Evolutionary conservation across 345 rosid genomes (phyloP), one percentile per base, ranked within the genome.

Genomic region (Turritis glabra): DNA sequence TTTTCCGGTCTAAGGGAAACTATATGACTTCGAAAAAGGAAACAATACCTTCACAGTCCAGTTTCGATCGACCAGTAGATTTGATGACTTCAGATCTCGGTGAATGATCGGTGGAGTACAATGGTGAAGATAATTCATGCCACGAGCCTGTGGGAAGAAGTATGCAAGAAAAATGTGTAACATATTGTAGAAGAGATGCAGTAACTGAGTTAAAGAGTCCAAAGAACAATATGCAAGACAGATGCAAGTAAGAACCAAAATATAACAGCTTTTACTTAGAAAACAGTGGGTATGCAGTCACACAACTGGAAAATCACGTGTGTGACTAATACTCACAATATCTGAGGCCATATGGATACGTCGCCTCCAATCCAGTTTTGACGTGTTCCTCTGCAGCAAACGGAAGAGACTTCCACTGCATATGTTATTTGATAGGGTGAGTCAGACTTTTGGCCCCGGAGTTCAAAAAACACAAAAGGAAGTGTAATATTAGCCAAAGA

Each of bases 331-430:
- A 81, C 98, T 90, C 79, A 89, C 98, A 21, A 94, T 82, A 80
- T 94, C 98, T 44, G 85, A 69, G 68, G 97, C 96, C 98, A 94
- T 88, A 76, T 84, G 91, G 37, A 84, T 74, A 59, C 97, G 96
- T 46, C 96, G 82, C 79, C 97, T 88, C 96, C 95, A 88, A 71
- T 89, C 98, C 47, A 94, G 63, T 81, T 94, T 91, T 69, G 85
- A 81, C 12, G 89, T 85, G 78, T 82, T 88, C 77, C 90, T 83
- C 79, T 90, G 96, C 56, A 94, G 93, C 64, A 94, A 77, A 71
- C 88, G 93, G 76, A 91, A 94, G 67, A 94, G 85, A 82, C 98
- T 94, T 84, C 98, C 98, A 53, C 98, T 94, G 88, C 89, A 87
- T 69, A 27, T 47, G 41, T 69, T 52, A 47, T 44, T 40, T 27